A percentile compares a stretch with the other conserved stretches of the same genome.
phyloP scores from a whole-genome alignment of 2,329 filamentous ascomycete species.

The Pseudogymnoascus pannorum region DNA sequence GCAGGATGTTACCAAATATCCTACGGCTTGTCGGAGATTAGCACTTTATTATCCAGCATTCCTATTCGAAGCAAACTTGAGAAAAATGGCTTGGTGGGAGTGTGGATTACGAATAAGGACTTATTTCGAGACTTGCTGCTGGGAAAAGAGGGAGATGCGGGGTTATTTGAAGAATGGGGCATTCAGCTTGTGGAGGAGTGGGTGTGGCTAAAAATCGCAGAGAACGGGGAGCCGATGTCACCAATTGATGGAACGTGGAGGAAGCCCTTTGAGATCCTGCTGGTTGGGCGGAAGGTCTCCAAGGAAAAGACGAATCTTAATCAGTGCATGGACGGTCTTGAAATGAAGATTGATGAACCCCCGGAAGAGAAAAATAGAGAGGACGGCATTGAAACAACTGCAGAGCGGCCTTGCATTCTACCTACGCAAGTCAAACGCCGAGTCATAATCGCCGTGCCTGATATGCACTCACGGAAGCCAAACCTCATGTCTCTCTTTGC shows the following conservation, averaged over 20 bases:
- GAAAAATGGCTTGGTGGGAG: conserved; percentile 50
- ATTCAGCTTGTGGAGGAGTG: conserved; percentile 62
- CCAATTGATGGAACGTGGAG: conserved; percentile 55
- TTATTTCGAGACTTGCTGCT: conserved; percentile 47
- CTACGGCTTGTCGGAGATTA: conserved; percentile 37
- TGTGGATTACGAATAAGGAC: conserved; percentile 74
- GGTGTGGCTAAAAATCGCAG: conserved; percentile 71
- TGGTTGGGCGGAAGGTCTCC: conserved; percentile 44
- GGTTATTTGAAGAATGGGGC: conserved; percentile 61
- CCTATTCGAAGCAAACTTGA: conserved; percentile 50
- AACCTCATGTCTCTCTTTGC: conserved; percentile 57
- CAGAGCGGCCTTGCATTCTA: conserved; percentile 26
- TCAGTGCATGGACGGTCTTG: neutral
- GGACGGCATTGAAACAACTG: neutral
- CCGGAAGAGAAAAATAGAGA: neutral
- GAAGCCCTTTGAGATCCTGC: conserved; percentile 68
- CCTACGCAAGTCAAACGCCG: conserved; percentile 35
- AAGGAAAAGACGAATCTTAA: neutral
- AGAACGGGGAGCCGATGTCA: conserved; percentile 55
- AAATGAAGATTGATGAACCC: neutral
- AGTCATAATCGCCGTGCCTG: conserved; percentile 63
- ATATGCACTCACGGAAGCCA: conserved; percentile 73
- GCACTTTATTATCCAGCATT: conserved; percentile 43
- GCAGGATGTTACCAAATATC: conserved; percentile 47
- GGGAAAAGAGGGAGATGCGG: conserved; percentile 35